Percentiles rank a stretch among this genome's conserved stretches.
These are phyloP conservation scores for Flaveria robusta DNA, from an alignment of 129 eudicot species.

Conservation along the genomic window DNA sequence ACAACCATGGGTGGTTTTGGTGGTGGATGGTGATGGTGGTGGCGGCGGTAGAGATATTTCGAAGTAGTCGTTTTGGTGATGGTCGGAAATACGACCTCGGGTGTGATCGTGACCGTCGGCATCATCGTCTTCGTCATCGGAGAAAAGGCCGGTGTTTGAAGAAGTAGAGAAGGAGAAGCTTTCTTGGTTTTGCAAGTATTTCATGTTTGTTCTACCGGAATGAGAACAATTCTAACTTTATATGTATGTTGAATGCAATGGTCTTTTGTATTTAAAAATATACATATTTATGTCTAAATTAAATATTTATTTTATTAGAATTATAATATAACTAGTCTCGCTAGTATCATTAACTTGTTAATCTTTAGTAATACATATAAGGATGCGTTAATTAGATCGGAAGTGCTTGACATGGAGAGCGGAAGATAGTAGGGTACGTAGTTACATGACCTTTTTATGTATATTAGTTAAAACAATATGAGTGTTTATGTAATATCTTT, in stretches of 20 bases:
- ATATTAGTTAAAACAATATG: too few relatives aligned
- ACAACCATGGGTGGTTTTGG: constrained; percentile 11
- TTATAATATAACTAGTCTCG: too few relatives aligned
- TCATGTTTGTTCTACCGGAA: constrained; percentile 24
- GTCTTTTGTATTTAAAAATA: too few relatives aligned
- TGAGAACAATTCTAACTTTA: constrained; percentile 11
- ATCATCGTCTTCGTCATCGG: constrained; percentile 27
- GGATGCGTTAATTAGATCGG: too few relatives aligned
- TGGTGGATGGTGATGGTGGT: constrained; percentile 3
- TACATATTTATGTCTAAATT: too few relatives aligned
- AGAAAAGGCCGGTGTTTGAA: constrained; percentile 24
- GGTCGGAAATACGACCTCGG: not conserved
- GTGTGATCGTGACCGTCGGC: constrained; percentile 6
- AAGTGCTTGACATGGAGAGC: too few relatives aligned
- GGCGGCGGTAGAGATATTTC: constrained; percentile 37
- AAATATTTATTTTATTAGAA: too few relatives aligned
- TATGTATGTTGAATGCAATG: constrained; percentile 15
- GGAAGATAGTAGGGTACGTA: too few relatives aligned
- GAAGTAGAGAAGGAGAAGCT: constrained; percentile 37
- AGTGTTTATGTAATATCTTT: too few relatives aligned
- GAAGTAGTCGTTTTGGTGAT: constrained; percentile 20
- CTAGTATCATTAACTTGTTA: too few relatives aligned
- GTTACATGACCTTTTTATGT: too few relatives aligned
- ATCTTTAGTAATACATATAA: too few relatives aligned
- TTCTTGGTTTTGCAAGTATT: constrained; percentile 30